Conservation (phyloP, 257 asterid species). For the Lithospermum erythrorhizon region DNA sequence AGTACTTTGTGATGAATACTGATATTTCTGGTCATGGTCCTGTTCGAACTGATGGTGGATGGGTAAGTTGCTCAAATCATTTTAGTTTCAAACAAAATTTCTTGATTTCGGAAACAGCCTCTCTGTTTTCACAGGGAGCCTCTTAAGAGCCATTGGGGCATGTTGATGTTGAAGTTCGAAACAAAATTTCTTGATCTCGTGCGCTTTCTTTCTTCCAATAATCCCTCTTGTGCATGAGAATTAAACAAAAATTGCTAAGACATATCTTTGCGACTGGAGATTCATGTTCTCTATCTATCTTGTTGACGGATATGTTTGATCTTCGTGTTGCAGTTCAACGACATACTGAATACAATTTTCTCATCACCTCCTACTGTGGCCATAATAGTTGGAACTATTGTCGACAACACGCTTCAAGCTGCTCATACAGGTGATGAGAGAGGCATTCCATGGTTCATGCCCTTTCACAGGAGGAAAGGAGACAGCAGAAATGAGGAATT, state of each 20-base stretch:
- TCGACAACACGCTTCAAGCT: constrained; percentile 86
- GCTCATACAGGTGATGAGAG: constrained; percentile 41
- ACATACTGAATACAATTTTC: constrained; percentile 73
- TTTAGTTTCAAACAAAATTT: no score
- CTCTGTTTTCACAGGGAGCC: no score
- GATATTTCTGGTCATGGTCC: constrained; percentile 79
- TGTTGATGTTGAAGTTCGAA: no score
- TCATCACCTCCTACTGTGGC: constrained; percentile 87
- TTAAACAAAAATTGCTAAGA: no score
- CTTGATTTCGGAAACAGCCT: no score
- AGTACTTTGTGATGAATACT: constrained; percentile 66
- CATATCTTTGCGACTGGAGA: no score
- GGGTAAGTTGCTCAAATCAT: no score
- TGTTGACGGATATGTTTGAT: neutral
- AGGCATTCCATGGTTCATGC: constrained; percentile 78
- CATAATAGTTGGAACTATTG: constrained; percentile 42
- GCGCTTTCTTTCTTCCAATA: no score
- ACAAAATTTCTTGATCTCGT: no score
- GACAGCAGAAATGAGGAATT: constrained; percentile 86
- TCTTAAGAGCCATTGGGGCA: no score
- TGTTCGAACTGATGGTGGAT: constrained; percentile 71
- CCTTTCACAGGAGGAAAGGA: constrained; percentile 67
- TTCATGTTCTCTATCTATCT: neutral
- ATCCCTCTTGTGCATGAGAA: no score
- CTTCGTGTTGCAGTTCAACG: constrained; percentile 61